A percentile compares a stretch with the other conserved stretches of the same genome.
These are phyloP conservation scores for Tetrahymena thermophila DNA, from an alignment of 73 alveolate genomes.

Conservation along the genomic window DNA sequence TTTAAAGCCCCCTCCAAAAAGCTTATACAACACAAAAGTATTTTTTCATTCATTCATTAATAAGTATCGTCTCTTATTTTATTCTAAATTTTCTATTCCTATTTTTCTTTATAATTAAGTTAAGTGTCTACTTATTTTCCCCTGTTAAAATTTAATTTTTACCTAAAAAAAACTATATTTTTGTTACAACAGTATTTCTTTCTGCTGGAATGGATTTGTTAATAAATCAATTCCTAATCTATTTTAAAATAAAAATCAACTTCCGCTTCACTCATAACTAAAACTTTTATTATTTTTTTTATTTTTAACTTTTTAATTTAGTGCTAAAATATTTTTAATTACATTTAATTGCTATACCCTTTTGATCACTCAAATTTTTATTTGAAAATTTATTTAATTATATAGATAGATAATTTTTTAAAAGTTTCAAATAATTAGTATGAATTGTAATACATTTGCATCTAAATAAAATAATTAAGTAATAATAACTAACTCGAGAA, in stretches of 20 bases:
- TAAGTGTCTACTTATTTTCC: constrained; percentile 1
- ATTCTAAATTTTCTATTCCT: background rate
- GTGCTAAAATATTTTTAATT: too few species aligned
- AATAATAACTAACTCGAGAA: too few species aligned
- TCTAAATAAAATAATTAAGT: too few species aligned
- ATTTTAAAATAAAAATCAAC: background rate
- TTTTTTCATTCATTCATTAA: background rate
- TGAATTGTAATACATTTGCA: too few species aligned
- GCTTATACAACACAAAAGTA: background rate
- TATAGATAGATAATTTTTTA: too few species aligned
- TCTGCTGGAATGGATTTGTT: background rate
- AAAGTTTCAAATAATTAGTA: too few species aligned
- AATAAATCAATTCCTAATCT: background rate
- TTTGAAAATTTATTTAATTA: too few species aligned
- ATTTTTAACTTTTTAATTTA: too few species aligned
- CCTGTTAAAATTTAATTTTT: background rate
- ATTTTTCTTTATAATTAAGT: background rate
- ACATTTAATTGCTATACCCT: too few species aligned
- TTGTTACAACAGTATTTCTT: background rate
- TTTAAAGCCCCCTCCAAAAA: background rate
- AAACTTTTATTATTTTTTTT: too few species aligned
- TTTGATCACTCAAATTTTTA: too few species aligned
- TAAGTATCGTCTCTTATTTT: background rate
- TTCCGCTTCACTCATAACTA: background rate
- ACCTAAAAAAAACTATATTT: background rate